Conservation (phyloP, 2,329 filamentous ascomycete genomes). For the Dissoconium aciculare region DNA sequence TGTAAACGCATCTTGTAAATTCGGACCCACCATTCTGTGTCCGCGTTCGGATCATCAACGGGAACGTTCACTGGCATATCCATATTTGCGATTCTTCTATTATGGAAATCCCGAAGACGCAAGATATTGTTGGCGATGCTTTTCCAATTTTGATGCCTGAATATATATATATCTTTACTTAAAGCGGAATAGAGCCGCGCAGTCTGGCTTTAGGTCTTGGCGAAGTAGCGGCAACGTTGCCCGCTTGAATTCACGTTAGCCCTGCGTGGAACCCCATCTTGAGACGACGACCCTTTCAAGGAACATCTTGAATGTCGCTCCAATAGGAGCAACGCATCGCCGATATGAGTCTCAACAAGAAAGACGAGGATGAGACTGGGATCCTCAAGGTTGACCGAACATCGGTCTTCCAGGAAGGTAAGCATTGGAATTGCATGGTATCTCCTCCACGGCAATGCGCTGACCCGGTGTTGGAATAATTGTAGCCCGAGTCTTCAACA, state of each 20-base stretch:
- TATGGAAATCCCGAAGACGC: too few species aligned
- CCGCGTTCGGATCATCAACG: slow-evolving; percentile 86
- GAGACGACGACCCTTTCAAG: too few species aligned
- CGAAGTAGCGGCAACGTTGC: background rate
- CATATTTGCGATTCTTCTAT: slow-evolving; percentile 9
- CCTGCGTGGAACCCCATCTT: too few species aligned
- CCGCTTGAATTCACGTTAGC: slow-evolving; percentile 1
- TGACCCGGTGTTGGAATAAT: too few species aligned
- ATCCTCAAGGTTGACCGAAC: slow-evolving; percentile 96
- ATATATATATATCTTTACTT: too few species aligned
- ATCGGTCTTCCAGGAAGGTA: slow-evolving; percentile 97
- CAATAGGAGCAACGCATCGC: slow-evolving; percentile 7
- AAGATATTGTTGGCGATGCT: too few species aligned
- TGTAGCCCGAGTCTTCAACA: slow-evolving; percentile 94
- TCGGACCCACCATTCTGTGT: slow-evolving; percentile 76
- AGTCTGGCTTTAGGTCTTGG: background rate
- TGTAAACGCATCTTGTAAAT: slow-evolving; percentile 6
- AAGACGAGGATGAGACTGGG: slow-evolving; percentile 92
- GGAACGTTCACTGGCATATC: slow-evolving; percentile 58
- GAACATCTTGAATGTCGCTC: slow-evolving; percentile 9
- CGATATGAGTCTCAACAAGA: slow-evolving; percentile 91
- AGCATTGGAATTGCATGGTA: too few species aligned
- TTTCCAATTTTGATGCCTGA: too few species aligned
- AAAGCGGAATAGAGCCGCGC: background rate
- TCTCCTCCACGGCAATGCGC: slow-evolving; percentile 5